phyloP scores from a whole-genome alignment of 2,329 filamentous ascomycete species.

The Ascochyta clinopodiicola region DNA sequence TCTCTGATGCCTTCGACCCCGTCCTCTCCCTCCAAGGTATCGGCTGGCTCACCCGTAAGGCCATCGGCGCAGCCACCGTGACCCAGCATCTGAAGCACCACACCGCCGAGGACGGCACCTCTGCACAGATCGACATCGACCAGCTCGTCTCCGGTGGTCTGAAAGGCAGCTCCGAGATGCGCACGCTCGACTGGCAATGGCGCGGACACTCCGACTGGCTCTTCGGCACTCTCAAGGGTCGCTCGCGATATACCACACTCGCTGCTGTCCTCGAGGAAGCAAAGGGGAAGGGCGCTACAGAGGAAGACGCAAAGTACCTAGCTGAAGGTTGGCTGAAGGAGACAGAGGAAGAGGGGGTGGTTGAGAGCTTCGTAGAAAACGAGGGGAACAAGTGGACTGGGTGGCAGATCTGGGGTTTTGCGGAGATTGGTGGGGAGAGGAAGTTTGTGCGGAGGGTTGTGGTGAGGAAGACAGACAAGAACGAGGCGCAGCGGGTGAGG shows the following conservation, averaged over 20 bases:
- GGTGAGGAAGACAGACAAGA: conserved; percentile 40
- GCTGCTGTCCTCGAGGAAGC: conserved; percentile 29
- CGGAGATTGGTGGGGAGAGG: conserved; percentile 40
- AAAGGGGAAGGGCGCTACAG: conserved; percentile 25
- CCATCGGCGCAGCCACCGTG: conserved; percentile 71
- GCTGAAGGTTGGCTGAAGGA: conserved; percentile 40
- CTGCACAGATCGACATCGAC: conserved; percentile 71
- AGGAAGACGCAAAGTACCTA: conserved; percentile 35
- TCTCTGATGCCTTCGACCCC: conserved; percentile 73
- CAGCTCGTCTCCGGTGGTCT: conserved; percentile 76
- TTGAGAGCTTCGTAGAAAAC: conserved; percentile 46
- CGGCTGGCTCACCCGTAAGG: conserved; percentile 73
- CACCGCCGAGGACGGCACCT: conserved; percentile 28
- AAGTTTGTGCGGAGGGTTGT: conserved; percentile 41
- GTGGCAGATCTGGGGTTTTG: conserved; percentile 46
- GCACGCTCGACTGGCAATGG: conserved; percentile 63
- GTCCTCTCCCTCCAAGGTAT: conserved; percentile 68
- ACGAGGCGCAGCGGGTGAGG: conserved; percentile 36
- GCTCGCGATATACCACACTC: conserved; percentile 58
- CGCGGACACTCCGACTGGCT: conserved; percentile 78
- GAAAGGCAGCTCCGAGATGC: conserved; percentile 67
- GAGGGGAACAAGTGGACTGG: conserved; percentile 45
- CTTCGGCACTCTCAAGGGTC: conserved; percentile 74
- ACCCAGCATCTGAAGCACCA: conserved; percentile 63
- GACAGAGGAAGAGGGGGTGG: conserved; percentile 37